Percentiles rank a stretch among this genome's conserved stretches.
These are phyloP conservation scores for Pyrenochaeta sp. DNA, from an alignment of 2,329 filamentous ascomycete genomes.

Conservation along the genomic window DNA sequence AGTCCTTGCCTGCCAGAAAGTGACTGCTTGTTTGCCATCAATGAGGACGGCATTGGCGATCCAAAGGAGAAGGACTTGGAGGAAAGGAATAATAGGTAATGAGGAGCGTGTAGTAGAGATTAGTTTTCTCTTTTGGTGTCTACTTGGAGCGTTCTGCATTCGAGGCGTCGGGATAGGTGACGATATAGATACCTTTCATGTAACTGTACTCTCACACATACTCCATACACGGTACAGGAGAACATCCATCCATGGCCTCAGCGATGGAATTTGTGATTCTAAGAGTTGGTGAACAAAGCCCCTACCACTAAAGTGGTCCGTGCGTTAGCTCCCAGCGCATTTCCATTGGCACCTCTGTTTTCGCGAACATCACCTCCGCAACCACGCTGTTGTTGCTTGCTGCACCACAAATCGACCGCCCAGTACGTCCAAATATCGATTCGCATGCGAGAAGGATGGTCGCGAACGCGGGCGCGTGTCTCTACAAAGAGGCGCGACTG, in stretches of 20 bases:
- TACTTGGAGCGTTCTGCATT: constrained; percentile 24
- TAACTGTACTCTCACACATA: too few relatives aligned
- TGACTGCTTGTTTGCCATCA: constrained; percentile 95
- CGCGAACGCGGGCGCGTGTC: constrained; percentile 66
- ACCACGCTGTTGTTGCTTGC: constrained; percentile 23
- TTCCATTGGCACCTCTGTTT: constrained; percentile 43
- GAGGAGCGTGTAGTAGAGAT: not conserved
- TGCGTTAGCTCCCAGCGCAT: constrained; percentile 27
- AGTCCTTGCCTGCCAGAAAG: constrained; percentile 96
- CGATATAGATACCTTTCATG: constrained; percentile 14
- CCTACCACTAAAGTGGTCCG: constrained; percentile 14
- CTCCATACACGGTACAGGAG: too few relatives aligned
- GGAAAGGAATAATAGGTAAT: constrained; percentile 57
- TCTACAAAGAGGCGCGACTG: constrained; percentile 87
- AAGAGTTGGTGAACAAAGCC: too few relatives aligned
- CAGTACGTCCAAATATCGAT: constrained; percentile 5
- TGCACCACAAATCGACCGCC: constrained; percentile 16
- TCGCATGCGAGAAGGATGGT: constrained; percentile 74
- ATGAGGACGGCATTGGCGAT: constrained; percentile 95
- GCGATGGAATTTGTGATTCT: too few relatives aligned
- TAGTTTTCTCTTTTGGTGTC: not conserved
- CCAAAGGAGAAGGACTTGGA: constrained; percentile 95
- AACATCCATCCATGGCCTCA: too few relatives aligned
- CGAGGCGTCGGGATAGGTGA: constrained; percentile 7
- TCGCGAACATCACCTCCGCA: constrained; percentile 34